These are phyloP conservation scores for Cordyceps cicadae DNA, from an alignment of 2,329 filamentous ascomycete genomes.

Conservation along the genomic window DNA sequence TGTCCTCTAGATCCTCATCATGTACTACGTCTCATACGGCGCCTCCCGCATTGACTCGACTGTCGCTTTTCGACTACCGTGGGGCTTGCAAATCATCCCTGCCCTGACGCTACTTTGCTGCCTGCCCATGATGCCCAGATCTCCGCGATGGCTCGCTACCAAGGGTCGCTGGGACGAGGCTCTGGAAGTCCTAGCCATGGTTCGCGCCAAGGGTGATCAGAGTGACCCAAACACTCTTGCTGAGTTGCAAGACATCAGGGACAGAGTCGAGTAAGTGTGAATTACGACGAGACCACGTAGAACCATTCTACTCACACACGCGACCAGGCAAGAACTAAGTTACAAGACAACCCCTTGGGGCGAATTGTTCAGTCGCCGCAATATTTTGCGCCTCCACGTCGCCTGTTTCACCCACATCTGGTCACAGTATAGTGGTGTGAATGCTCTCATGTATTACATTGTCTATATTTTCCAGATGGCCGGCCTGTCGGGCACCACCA, in stretches of 20 bases:
- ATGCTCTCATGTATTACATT: conserved; percentile 48
- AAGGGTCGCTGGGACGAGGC: conserved; percentile 49
- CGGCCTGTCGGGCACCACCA: conserved; percentile 29
- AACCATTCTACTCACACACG: neutral
- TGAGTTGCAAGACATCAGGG: conserved; percentile 44
- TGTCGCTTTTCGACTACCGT: conserved; percentile 53
- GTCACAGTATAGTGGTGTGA: conserved; percentile 42
- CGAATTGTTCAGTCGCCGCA: conserved; percentile 31
- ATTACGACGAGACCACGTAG: too few species aligned
- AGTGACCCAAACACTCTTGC: conserved; percentile 45
- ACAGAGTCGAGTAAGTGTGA: conserved; percentile 17
- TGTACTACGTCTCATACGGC: conserved; percentile 59
- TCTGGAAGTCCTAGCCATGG: conserved; percentile 39
- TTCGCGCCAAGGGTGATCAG: conserved; percentile 45
- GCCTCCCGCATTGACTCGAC: conserved; percentile 48
- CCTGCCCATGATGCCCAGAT: conserved; percentile 50
- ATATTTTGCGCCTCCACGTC: conserved; percentile 38
- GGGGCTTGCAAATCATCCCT: conserved; percentile 54
- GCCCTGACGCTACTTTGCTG: conserved; percentile 46
- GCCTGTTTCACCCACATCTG: conserved; percentile 40
- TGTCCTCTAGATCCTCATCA: conserved; percentile 44
- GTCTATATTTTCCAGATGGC: conserved; percentile 23
- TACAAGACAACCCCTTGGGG: conserved; percentile 18
- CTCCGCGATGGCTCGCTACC: conserved; percentile 53
- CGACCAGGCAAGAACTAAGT: conserved; percentile 8